Base-by-base conservation (phyloP, 2,329 filamentous ascomycete genomes). In the Aspergillus sp. region DNA sequence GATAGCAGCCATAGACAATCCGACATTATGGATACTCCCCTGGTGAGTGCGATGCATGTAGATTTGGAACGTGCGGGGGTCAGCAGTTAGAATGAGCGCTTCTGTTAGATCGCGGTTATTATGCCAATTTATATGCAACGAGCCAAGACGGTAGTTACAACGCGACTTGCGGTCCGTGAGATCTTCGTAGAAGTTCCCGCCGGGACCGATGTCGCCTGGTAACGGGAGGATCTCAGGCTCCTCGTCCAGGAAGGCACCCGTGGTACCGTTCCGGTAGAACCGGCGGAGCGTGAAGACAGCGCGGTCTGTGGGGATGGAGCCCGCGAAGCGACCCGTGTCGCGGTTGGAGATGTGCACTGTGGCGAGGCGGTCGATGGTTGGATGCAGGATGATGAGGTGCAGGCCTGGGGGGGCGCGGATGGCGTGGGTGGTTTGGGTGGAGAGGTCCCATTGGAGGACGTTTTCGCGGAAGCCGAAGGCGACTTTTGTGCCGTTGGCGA, bases 381-480 rank as follows among this genome's bases (percentile, higher is more conserved):
- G 35, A 20, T 57, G 46, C 30, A 59, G 17, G 6, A 55, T 54
- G 27, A 62, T 41, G 2, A 52, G 45, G 27, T 52, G 44, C 27
- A 56, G 43, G 2, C 44, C 15, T 10, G 22, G 20, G n/a, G 41
- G 42, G 4, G 52, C 39, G 10, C 39, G 9, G 37, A 60, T 20
- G 3, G 46, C 53, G 23, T 52, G 61, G 44, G 55, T 45, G 6
- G 48, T 27, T 7, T 45, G 46, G 4, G 57, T 47, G 9, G 54
- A 25, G 37, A 60, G 50, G 13, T 56, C 46, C 51, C 60, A 62
- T 32, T 62, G 53, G 10, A 64, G 47, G 23, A 62, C 27, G 22
- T 41, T 54, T 15, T 53, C 47, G 9, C 10, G 42, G 25, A 57
- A 57, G 9, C 49, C 38, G 7, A 66, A 17, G 10, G 55, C 55